phyloP scores from a whole-genome alignment of 176 grass and related monocot species.

The Ampelocalamus luodianensis region DNA sequence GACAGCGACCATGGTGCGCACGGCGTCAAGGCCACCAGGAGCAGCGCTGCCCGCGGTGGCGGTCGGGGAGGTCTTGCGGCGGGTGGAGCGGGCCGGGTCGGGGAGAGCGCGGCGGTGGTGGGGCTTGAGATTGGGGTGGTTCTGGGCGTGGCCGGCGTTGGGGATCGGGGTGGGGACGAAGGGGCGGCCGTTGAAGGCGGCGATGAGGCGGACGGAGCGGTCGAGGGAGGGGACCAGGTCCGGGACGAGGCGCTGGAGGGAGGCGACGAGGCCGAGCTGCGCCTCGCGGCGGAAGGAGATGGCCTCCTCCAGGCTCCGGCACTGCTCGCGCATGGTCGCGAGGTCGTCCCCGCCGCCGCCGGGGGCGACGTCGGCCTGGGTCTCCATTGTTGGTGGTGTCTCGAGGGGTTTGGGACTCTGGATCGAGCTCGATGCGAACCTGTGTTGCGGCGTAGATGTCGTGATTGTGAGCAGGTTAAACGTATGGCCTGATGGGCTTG shows the following conservation, averaged over 20 bases:
- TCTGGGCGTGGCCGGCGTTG: conserved; percentile 44
- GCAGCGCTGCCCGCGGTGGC: conserved; percentile 31
- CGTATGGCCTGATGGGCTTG: neutral
- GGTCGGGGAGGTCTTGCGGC: conserved; percentile 53
- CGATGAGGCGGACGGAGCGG: conserved; percentile 75
- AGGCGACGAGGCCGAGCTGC: conserved; percentile 78
- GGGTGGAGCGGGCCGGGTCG: conserved; percentile 58
- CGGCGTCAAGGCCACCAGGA: conserved; percentile 59
- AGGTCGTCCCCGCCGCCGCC: conserved; percentile 64
- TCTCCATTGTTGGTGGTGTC: conserved; percentile 43
- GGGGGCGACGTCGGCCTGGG: conserved; percentile 48
- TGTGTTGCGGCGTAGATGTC: neutral
- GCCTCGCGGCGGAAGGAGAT: conserved; percentile 65
- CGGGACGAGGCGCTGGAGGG: conserved; percentile 70
- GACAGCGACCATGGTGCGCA: conserved; percentile 87
- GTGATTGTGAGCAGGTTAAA: neutral
- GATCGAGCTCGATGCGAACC: conserved; percentile 13
- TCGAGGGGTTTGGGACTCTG: conserved; percentile 12
- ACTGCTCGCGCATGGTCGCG: conserved; percentile 66
- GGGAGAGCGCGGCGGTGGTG: conserved; percentile 54
- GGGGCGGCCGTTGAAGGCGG: conserved; percentile 80
- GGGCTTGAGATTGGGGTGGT: conserved; percentile 52
- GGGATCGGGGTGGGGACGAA: conserved; percentile 70
- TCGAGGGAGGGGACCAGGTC: conserved; percentile 81
- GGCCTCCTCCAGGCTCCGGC: conserved; percentile 67